These are phyloP conservation scores for Cyclostephanos invisitatus DNA, from an alignment of 108 stramenopile genomes.

Conservation along the genomic window DNA sequence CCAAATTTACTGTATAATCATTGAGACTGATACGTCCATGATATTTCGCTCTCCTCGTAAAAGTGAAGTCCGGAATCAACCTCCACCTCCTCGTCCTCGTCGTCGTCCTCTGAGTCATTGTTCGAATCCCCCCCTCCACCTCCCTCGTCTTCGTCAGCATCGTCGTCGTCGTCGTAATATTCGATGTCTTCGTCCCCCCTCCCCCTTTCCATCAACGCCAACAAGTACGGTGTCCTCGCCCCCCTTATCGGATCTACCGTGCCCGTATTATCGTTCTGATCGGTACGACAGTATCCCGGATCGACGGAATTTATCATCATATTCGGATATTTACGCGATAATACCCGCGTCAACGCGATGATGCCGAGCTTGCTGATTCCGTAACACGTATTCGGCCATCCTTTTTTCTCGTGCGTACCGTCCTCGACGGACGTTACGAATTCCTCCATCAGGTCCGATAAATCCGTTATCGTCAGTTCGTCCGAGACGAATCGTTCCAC, in stretches of 20 bases:
- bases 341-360: slow-evolving; percentile 69
- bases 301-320: slow-evolving; percentile 62
- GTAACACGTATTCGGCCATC: slow-evolving; percentile 84
- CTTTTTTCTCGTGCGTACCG: slow-evolving; percentile 55
- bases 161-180: slow-evolving; percentile 15
- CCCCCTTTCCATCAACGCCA: slow-evolving; percentile 52
- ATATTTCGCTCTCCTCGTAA: slow-evolving; percentile 46
- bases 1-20: not conserved
- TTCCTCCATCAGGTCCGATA: slow-evolving; percentile 52
- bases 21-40: slow-evolving; percentile 47
- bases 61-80: slow-evolving; percentile 50
- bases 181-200: slow-evolving; percentile 22
- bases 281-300: slow-evolving; percentile 78
- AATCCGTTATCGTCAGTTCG: slow-evolving; percentile 30
- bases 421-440: slow-evolving; percentile 61
- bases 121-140: slow-evolving; percentile 23
- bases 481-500: slow-evolving; percentile 53
- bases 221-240: slow-evolving; percentile 67
- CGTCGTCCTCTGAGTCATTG: not conserved
- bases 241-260: slow-evolving; percentile 61
- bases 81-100: slow-evolving; percentile 20
- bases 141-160: slow-evolving; percentile 28
- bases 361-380: slow-evolving; percentile 80
- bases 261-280: slow-evolving; percentile 76
- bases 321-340: slow-evolving; percentile 47